Conservation (phyloP, 495 filamentous ascomycete species). For the Trichoderma orchidacearum region DNA sequence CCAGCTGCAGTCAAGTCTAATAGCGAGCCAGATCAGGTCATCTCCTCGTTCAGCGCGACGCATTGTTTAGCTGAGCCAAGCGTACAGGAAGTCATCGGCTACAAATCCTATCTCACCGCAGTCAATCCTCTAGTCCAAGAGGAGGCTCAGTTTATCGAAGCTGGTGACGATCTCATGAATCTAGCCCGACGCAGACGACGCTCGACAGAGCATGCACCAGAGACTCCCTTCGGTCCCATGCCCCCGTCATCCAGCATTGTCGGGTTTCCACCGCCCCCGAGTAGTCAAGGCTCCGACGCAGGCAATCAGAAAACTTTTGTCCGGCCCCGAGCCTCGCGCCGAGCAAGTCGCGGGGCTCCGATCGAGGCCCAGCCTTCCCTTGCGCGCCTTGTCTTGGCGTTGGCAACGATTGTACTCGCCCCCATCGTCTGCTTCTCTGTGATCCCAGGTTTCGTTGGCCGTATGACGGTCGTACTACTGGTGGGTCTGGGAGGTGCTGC, state of each 20-base stretch:
- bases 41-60: slow-evolving; percentile 51
- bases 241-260: slow-evolving; percentile 4
- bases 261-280: slow-evolving; percentile 1
- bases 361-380: slow-evolving; percentile 2
- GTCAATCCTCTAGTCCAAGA: slow-evolving; percentile 45
- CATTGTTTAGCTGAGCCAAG: slow-evolving; percentile 41
- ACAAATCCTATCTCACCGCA: slow-evolving; percentile 50
- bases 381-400: slow-evolving; percentile 32
- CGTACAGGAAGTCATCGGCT: slow-evolving; percentile 44
- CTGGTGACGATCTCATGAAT: slow-evolving; percentile 50
- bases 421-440: slow-evolving; percentile 46
- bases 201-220: background rate
- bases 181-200: slow-evolving; percentile 15
- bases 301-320: background rate
- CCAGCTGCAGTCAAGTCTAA: background rate
- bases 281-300: background rate
- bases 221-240: slow-evolving; percentile 11
- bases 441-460: slow-evolving; percentile 38
- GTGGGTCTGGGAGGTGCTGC: slow-evolving; percentile 16
- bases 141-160: slow-evolving; percentile 59
- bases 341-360: background rate
- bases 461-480: slow-evolving; percentile 35
- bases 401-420: slow-evolving; percentile 40
- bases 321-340: slow-evolving; percentile 7
- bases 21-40: slow-evolving; percentile 42